Conservation (phyloP, 2,329 filamentous ascomycete genomes). For the Nemania bipapillata region DNA sequence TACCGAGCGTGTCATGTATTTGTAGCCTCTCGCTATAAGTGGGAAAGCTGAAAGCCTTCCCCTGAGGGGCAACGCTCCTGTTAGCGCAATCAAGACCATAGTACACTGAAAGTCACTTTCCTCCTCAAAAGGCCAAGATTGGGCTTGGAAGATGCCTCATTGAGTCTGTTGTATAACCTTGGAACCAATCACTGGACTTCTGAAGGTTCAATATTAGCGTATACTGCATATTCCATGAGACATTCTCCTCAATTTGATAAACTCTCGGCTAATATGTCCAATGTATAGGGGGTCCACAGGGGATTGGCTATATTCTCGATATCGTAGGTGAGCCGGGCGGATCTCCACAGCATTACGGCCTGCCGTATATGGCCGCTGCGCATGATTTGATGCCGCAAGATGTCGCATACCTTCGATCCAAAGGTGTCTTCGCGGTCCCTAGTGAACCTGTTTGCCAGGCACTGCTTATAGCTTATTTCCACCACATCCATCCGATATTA, state of each 20-base stretch:
- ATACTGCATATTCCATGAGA: neutral
- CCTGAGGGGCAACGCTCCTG: neutral
- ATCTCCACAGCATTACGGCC: slow-evolving; percentile 45
- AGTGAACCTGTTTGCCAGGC: slow-evolving; percentile 47
- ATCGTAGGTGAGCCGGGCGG: slow-evolving; percentile 42
- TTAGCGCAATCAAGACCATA: neutral
- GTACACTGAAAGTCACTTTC: neutral
- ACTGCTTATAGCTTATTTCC: slow-evolving; percentile 53
- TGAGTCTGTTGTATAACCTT: neutral
- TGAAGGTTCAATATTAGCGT: neutral
- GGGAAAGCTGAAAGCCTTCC: neutral
- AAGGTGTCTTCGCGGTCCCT: slow-evolving; percentile 53
- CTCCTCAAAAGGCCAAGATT: neutral
- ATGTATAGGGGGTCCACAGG: slow-evolving; percentile 28
- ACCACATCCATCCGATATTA: slow-evolving; percentile 54
- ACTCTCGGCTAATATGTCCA: slow-evolving; percentile 3
- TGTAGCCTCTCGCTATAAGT: neutral
- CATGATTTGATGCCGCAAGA: slow-evolving; percentile 44
- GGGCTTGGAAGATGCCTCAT: neutral
- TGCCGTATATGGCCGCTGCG: slow-evolving; percentile 40
- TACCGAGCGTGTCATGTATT: neutral
- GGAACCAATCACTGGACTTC: neutral
- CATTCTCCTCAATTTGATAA: neutral
- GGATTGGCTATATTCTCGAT: slow-evolving; percentile 37
- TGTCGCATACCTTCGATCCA: slow-evolving; percentile 47